Evolutionary conservation across 2,329 filamentous ascomycete genomes (phyloP), one percentile per base, ranked within the genome.

Genomic region (Sarocladium oryzae): DNA sequence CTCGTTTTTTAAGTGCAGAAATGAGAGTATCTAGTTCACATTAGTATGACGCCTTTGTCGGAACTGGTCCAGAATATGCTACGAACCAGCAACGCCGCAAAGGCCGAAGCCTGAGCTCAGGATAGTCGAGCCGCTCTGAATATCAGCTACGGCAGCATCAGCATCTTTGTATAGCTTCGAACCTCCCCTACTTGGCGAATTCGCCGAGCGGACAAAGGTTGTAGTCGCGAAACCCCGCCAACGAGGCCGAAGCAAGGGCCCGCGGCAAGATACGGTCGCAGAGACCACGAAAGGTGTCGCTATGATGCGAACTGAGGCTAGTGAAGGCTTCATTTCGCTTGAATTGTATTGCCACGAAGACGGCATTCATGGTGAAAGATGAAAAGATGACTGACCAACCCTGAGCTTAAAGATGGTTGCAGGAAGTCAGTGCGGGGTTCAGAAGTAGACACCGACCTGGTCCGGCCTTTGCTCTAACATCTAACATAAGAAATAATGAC

Each of bases 21-120:
- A 90, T 90, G 6, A 90, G 69, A 0, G 87, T 89, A 62, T 89
- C 85, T 76, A 64, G 15, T 3, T 26, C 50, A 18, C 5, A 23
- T 57, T 24, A 53, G 49, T 28, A 43, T 5, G n/a, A 15, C 26
- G 26, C 4, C 21, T 32, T 30, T 7, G 7, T 13, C 28, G 13
- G 20, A 21, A 11, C 10, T 16, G 10, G 11, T 43, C 1, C 2
- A 6, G 16, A 35, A 10, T 38, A 18, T n/a, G 43, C 11, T 48
- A 60, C 71, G 51, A 69, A 82, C 81, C 80, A 51, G 84, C 81
- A 16, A 90, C 85, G 56, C 88, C 88, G 58, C 86, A 91, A 11
- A 92, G 77, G n/a, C 88, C 88, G 64, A 92, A 92, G 1, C 88
- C 88, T 15, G 87, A 84, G 62, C 86, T 89, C 51, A 92, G 72